These are phyloP conservation scores for Cercospora sp. DNA, from an alignment of 2,329 filamentous ascomycete species.

Conservation along the genomic window DNA sequence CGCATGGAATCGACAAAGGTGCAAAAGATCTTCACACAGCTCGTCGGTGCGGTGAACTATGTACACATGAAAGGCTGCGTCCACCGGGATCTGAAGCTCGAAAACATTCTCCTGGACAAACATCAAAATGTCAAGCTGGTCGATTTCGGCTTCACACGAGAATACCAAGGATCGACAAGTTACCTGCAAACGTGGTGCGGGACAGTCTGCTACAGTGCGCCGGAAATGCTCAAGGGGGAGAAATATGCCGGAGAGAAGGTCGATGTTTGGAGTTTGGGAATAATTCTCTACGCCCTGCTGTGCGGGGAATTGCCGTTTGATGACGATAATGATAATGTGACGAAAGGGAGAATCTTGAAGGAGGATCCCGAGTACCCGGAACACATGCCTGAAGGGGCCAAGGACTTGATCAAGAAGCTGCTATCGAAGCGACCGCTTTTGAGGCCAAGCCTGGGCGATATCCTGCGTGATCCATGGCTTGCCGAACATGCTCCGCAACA, in stretches of 20 bases:
- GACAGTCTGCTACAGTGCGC: constrained; percentile 95
- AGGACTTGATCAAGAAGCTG: constrained; percentile 73
- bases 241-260: constrained; percentile 98
- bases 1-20: constrained; percentile 81
- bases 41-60: constrained; percentile 91
- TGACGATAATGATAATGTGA: constrained; percentile 90
- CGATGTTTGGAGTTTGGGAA: constrained; percentile 89
- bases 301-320: constrained; percentile 91
- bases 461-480: constrained; percentile 84
- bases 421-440: constrained; percentile 87
- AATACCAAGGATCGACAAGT: constrained; percentile 93
- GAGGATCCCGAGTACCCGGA: constrained; percentile 86
- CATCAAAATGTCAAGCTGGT: constrained; percentile 96
- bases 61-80: constrained; percentile 95
- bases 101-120: constrained; percentile 95
- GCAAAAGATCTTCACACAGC: constrained; percentile 92
- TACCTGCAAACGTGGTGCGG: constrained; percentile 97
- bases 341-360: constrained; percentile 78
- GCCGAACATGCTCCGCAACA: constrained; percentile 84
- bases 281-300: constrained; percentile 79
- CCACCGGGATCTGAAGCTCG: constrained; percentile 92
- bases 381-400: constrained; percentile 73
- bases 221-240: constrained; percentile 97
- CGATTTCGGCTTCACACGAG: constrained; percentile 96
- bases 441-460: constrained; percentile 78